phyloP scores from a whole-genome alignment of 1,284 basidiomycete species.

The Cutaneotrichosporon cyanovorans region DNA sequence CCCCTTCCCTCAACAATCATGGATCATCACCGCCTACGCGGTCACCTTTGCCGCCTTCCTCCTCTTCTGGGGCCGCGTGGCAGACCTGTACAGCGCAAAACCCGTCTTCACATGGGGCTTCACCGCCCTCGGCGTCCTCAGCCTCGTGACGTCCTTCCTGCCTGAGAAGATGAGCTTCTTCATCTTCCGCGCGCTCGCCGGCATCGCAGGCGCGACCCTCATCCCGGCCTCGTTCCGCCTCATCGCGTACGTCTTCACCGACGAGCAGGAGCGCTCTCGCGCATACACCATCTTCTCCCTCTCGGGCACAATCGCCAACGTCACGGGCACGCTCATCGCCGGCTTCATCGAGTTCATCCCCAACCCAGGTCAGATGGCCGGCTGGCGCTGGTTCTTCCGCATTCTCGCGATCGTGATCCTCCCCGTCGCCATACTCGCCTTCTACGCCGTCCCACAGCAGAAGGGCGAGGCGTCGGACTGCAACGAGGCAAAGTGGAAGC shows the following conservation, averaged over 20 bases:
- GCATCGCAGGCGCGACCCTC: conserved; percentile 26
- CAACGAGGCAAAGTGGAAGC: conserved; percentile 22
- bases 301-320: conserved; percentile 40
- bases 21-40: conserved; percentile 29
- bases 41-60: conserved; percentile 39
- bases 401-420: conserved; percentile 24
- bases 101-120: conserved; percentile 30
- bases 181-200: conserved; percentile 29
- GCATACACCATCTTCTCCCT: conserved; percentile 40
- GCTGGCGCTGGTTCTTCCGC: conserved; percentile 39
- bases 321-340: conserved; percentile 34
- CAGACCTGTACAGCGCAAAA: conserved; percentile 35
- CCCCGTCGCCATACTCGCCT: conserved; percentile 22
- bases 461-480: conserved; percentile 11
- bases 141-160: conserved; percentile 32
- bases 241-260: conserved; percentile 35
- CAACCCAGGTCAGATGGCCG: conserved; percentile 33
- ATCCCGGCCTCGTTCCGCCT: conserved; percentile 42
- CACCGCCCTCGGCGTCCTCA: conserved; percentile 23
- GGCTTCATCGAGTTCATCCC: conserved; percentile 42
- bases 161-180: conserved; percentile 30
- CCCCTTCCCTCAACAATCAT: conserved; percentile 11
- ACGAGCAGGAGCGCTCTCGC: conserved; percentile 21
- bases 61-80: conserved; percentile 34
- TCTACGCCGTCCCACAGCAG: conserved; percentile 25